Conservation (phyloP, 106 monocot genomes). For the Cymbidium sinense region DNA sequence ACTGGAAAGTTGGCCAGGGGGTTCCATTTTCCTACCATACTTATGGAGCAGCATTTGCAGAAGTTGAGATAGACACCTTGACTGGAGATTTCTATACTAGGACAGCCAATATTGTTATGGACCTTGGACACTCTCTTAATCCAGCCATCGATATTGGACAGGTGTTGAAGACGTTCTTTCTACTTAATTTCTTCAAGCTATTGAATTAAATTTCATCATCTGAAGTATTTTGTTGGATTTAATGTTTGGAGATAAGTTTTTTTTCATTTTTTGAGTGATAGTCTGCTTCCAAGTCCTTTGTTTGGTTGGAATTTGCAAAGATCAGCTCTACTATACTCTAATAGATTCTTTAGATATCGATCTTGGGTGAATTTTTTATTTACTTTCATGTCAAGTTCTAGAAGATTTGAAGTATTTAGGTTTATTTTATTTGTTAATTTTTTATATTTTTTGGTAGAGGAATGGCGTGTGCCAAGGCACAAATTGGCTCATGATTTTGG, state of each 20-base stretch:
- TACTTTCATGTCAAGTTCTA: background rate
- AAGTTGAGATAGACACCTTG: slow-evolving; percentile 91
- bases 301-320: too few relatives aligned
- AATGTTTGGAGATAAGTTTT: too few relatives aligned
- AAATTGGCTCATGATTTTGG: background rate
- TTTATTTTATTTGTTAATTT: too few relatives aligned
- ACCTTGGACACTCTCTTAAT: slow-evolving; percentile 87
- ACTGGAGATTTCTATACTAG: slow-evolving; percentile 91
- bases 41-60: slow-evolving; percentile 89
- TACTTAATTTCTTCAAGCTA: background rate
- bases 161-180: slow-evolving; percentile 24
- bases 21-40: slow-evolving; percentile 73
- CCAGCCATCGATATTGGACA: slow-evolving; percentile 95
- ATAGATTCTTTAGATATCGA: background rate
- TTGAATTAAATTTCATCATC: background rate
- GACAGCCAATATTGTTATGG: slow-evolving; percentile 79
- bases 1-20: slow-evolving; percentile 66
- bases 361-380: background rate
- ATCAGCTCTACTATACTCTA: too few relatives aligned
- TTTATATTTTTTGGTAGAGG: too few relatives aligned
- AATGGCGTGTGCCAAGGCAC: too few relatives aligned
- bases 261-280: too few relatives aligned
- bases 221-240: background rate
- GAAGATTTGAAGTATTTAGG: background rate
- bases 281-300: background rate